Percentiles rank a stretch among this genome's conserved stretches.
Evolutionary conservation across 768 basidiomycete species (phyloP).

Genomic region (Guyanaporus albipodus): DNA sequence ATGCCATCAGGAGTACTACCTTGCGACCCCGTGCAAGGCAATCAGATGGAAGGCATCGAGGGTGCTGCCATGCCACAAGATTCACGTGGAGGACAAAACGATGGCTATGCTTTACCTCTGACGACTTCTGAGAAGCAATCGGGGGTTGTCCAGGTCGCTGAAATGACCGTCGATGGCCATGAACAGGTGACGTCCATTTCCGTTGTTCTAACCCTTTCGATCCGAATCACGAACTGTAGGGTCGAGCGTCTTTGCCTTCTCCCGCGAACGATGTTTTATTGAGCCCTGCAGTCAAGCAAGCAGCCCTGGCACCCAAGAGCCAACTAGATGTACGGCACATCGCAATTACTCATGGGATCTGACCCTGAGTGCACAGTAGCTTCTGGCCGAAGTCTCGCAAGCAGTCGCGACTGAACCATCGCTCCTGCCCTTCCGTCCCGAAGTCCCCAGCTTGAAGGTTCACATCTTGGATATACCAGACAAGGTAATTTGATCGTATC

Average conservation of each 20-base stretch:
- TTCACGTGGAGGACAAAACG: background rate
- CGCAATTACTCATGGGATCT: slow-evolving; percentile 12
- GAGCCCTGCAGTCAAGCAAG: slow-evolving; percentile 14
- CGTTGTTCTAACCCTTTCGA: background rate
- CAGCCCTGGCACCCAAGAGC: slow-evolving; percentile 15
- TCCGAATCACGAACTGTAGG: slow-evolving; percentile 8
- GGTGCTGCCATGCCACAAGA: background rate
- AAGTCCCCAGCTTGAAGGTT: slow-evolving; percentile 18
- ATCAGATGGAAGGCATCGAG: slow-evolving; percentile 22
- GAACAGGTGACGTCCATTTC: slow-evolving; percentile 20
- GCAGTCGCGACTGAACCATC: slow-evolving; percentile 29
- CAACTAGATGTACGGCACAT: slow-evolving; percentile 27
- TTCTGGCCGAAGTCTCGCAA: slow-evolving; percentile 28
- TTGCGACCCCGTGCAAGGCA: slow-evolving; percentile 2
- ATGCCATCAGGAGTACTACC: background rate
- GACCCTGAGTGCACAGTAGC: slow-evolving; percentile 19
- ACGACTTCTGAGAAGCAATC: slow-evolving; percentile 2
- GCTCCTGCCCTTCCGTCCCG: slow-evolving; percentile 24
- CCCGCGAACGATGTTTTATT: background rate
- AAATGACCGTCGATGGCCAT: slow-evolving; percentile 17
- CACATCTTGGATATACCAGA: background rate
- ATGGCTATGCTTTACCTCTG: background rate
- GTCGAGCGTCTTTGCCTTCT: background rate
- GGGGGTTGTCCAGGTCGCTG: slow-evolving; percentile 1
- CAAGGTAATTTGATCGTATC: slow-evolving; percentile 13